These are phyloP conservation scores for Phytophthora podocarpi DNA, from an alignment of 352 stramenopile species.

Conservation along the genomic window DNA sequence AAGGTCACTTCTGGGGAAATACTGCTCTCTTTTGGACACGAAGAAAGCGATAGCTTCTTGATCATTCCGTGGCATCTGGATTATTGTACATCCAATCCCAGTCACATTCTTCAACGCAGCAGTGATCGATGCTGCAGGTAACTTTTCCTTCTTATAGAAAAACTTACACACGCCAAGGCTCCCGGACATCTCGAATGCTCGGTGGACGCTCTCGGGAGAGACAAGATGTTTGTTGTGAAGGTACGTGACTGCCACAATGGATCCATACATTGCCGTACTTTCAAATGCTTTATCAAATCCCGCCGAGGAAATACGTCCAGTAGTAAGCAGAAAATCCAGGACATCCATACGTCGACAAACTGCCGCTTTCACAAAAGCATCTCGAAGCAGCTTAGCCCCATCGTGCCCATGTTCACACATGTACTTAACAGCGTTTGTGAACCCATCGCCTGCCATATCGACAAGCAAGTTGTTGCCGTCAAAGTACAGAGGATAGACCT, in stretches of 20 bases:
- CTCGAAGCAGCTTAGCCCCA: neutral
- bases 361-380: neutral
- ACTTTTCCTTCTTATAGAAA: neutral
- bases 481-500: neutral
- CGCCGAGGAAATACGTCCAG: too few relatives aligned
- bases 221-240: neutral
- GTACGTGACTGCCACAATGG: neutral
- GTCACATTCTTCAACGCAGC: neutral
- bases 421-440: conserved; percentile 3
- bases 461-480: neutral
- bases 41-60: neutral
- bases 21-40: neutral
- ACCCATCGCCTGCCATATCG: neutral
- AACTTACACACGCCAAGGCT: neutral
- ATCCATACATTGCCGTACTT: neutral
- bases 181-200: neutral
- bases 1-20: neutral
- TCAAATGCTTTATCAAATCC: neutral
- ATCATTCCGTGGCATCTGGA: neutral
- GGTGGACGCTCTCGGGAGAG: neutral
- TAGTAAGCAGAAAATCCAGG: neutral
- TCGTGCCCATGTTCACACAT: neutral
- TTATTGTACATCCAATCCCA: neutral
- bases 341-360: neutral
- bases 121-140: neutral